Evolutionary conservation across 2,329 filamentous ascomycete species (phyloP).

Genomic region (Fusarium acutatum): DNA sequence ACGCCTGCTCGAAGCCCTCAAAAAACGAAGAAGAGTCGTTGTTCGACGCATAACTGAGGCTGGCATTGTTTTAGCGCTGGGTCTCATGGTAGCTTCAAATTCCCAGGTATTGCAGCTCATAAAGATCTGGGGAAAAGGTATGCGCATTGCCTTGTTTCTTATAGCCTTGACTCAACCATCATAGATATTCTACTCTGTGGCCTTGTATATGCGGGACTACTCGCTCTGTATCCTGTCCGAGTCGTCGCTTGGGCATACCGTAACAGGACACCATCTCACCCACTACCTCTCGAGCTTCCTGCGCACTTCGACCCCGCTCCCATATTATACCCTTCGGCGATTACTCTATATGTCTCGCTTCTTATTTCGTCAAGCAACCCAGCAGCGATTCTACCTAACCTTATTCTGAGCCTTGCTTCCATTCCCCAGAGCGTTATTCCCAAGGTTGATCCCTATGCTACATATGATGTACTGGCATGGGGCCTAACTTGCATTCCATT

Average conservation of each 20-base stretch:
- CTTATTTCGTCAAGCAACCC: slow-evolving; percentile 72
- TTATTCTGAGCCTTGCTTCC: slow-evolving; percentile 81
- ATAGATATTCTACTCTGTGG: slow-evolving; percentile 55
- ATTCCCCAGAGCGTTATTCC: slow-evolving; percentile 79
- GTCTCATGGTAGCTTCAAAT: slow-evolving; percentile 58
- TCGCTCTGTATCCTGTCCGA: slow-evolving; percentile 67
- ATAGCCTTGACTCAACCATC: background rate
- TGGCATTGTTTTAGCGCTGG: slow-evolving; percentile 59
- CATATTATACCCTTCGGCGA: slow-evolving; percentile 81
- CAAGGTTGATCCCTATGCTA: slow-evolving; percentile 62
- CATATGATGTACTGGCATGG: slow-evolving; percentile 80
- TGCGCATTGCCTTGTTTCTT: background rate
- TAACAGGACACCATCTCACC: slow-evolving; percentile 48
- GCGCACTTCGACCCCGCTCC: slow-evolving; percentile 89
- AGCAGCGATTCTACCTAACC: slow-evolving; percentile 75
- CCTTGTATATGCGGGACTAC: slow-evolving; percentile 50
- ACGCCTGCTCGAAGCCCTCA: slow-evolving; percentile 41
- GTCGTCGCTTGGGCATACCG: slow-evolving; percentile 60
- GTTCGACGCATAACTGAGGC: slow-evolving; percentile 63
- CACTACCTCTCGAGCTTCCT: slow-evolving; percentile 65
- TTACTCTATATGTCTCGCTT: slow-evolving; percentile 80
- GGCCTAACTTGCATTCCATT: slow-evolving; percentile 76
- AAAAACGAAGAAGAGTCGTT: slow-evolving; percentile 60
- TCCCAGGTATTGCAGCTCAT: slow-evolving; percentile 56
- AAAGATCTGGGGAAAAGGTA: slow-evolving; percentile 60